Base-by-base conservation (phyloP, 139 green algal species). In the Micromonas pusilla region DNA sequence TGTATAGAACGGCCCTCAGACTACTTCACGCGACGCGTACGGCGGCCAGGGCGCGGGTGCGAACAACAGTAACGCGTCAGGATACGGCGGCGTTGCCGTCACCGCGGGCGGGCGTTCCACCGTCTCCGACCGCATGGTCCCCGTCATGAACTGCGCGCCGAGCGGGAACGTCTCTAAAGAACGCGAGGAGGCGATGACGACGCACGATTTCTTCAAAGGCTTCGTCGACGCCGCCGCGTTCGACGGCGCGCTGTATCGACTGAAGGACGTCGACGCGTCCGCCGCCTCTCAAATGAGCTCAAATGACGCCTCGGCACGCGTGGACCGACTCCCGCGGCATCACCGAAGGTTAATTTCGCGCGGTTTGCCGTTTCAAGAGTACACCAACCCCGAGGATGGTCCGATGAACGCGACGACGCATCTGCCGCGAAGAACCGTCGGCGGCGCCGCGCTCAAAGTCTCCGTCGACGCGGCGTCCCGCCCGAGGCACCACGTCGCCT, bases 371-470 rank as follows among this genome's bases (percentile, higher is more conserved):
- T 70, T 70, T 70, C 63, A 34, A 25, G 28, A 39, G 31, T 70
- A 70, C 63, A 70, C 63, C 28, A 70, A 70, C 31, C 63, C 63
- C 20, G 63, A 37, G 63, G 63, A 39, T 34, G 63, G 63, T 32
- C 28, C 63, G 63, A 70, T 70, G 28, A 70, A 70, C 26, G 28
- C 32, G 63, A 9, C 9, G 9, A 57, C 45, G 45, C 45, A 57
- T 16, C 9, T 57, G 45, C 16, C 45, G 45, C 9, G 9, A 9
- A 57, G 16, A 9, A 16, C 45, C 9, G 45, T 9, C 9, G 45
- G 45, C 16, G 9, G 9, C 9, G 9, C 9, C 45, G 45, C 9
- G 9, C 9, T 23, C 45, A 16, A 16, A 16, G 45, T 16, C 9
- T 57, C 45, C 9, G 28, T 70, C 63, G 63, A 16, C 63, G 28